These are phyloP conservation scores for Cladosporium phlei DNA, from an alignment of 2,329 filamentous ascomycete species.

Conservation along the genomic window DNA sequence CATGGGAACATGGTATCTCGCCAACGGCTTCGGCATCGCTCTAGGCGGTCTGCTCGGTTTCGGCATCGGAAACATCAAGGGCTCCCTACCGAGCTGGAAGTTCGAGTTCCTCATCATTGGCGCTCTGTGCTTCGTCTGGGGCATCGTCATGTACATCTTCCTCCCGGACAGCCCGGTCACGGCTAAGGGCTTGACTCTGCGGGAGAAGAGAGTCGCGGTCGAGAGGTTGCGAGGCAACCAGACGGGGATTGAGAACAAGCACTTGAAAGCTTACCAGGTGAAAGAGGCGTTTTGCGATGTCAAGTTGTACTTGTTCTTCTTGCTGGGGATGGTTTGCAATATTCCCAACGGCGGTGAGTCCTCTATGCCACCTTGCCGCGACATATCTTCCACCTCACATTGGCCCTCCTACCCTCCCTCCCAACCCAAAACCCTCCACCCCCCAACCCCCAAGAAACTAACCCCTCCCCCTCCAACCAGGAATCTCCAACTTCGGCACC, in stretches of 20 bases:
- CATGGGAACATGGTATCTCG: constrained; percentile 57
- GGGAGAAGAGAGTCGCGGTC: constrained; percentile 53
- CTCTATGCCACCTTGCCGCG: too few species aligned
- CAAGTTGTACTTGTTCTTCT: constrained; percentile 56
- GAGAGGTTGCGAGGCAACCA: constrained; percentile 54
- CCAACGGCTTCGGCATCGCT: constrained; percentile 56
- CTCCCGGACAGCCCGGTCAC: constrained; percentile 46
- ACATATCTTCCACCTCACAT: constrained; percentile 16
- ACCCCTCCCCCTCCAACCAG: constrained; percentile 20
- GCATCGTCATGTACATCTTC: constrained; percentile 46
- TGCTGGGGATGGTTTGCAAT: constrained; percentile 49
- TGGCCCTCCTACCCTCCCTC: not conserved
- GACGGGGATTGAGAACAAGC: constrained; percentile 52
- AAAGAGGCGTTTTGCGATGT: constrained; percentile 54
- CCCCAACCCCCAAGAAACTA: constrained; percentile 30
- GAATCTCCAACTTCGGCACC: constrained; percentile 56
- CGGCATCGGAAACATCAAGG: constrained; percentile 57
- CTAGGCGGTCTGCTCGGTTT: constrained; percentile 55
- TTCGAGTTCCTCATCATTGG: constrained; percentile 64
- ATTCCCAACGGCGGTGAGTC: constrained; percentile 54
- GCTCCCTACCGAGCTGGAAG: constrained; percentile 55
- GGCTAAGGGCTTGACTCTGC: constrained; percentile 47
- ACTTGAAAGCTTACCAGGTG: constrained; percentile 52
- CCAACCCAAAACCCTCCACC: not conserved
- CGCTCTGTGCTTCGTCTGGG: constrained; percentile 55